Conservation (phyloP, 371 early-diverging fungal species). For the Syncephalastrum racemosum region DNA sequence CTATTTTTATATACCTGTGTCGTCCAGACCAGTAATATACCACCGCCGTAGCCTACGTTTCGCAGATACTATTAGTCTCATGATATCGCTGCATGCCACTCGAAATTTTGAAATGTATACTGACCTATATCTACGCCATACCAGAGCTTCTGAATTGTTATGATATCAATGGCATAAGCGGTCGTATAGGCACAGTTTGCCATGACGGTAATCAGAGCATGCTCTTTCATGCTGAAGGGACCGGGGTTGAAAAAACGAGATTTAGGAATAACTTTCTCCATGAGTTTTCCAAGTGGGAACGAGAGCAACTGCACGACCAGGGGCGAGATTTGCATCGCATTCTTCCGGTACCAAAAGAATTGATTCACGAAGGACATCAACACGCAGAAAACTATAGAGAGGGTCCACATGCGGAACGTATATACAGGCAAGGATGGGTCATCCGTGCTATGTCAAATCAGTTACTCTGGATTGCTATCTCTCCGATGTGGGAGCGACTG, state of each 20-base stretch:
- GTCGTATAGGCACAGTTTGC: slow-evolving; percentile 54
- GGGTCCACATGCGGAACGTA: slow-evolving; percentile 75
- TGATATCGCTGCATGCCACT: too few species aligned
- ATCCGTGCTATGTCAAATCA: slow-evolving; percentile 46
- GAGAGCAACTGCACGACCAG: slow-evolving; percentile 61
- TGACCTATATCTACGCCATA: slow-evolving; percentile 46
- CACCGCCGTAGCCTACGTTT: slow-evolving; percentile 56
- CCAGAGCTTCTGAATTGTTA: slow-evolving; percentile 66
- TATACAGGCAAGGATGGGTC: slow-evolving; percentile 67
- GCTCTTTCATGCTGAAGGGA: slow-evolving; percentile 87
- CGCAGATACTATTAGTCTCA: too few species aligned
- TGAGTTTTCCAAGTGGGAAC: slow-evolving; percentile 63
- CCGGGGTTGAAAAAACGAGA: slow-evolving; percentile 73
- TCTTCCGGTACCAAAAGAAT: slow-evolving; percentile 75
- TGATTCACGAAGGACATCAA: slow-evolving; percentile 70
- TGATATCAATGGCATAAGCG: slow-evolving; percentile 76
- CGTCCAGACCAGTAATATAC: slow-evolving; percentile 60
- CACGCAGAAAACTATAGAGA: slow-evolving; percentile 64
- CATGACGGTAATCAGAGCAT: slow-evolving; percentile 75
- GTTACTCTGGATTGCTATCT: slow-evolving; percentile 6
- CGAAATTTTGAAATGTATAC: too few species aligned
- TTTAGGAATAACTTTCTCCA: slow-evolving; percentile 62
- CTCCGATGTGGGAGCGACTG: too few species aligned
- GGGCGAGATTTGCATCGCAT: slow-evolving; percentile 42
- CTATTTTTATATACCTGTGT: slow-evolving; percentile 53